Evolutionary conservation across 441 rosid species (phyloP), one percentile per base, ranked within the genome.

Genomic region (Iberis amara): DNA sequence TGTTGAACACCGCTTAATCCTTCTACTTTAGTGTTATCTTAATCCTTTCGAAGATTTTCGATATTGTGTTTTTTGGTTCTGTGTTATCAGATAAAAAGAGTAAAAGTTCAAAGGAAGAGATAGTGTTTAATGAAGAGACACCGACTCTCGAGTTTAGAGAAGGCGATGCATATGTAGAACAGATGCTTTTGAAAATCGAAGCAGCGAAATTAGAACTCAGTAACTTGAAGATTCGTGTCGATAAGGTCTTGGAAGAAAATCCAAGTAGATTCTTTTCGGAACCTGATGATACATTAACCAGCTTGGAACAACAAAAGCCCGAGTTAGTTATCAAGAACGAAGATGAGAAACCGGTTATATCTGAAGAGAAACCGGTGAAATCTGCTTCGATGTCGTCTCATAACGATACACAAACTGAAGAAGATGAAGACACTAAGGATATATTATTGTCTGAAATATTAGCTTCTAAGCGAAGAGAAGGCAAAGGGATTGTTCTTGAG

Each of bases 161-260:
- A 54, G 69, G 65, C 5, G 80, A 75, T 71, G 73, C 60, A 10
- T 64, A 59, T 57, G 49, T 66, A 63, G 94, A 73, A 66, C 75
- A 76, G 52, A 71, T 76, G 31, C 86, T 91, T 52, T 47, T 66
- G 41, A 83, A 79, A 75, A 75, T 87, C 66, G 92, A 81, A 68
- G 63, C 64, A 38, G 70, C 74, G 6, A 81, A 83, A 47, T 69
- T 73, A 2, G 75, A 73, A 65, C 73, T 75, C 8, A 62, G 52
- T 28, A 75, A 62, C 64, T 58, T 81, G 71, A 85, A 69, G 74
- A 61, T 51, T 43, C 77, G 82, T 11, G 61, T 81, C 11, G 94
- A 85, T 53, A 81, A 76, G 69, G 76, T 81, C 59, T 42, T 76
- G 63, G 68, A 62, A 59, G 87, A 83, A 51, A 77, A 75, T 63